Conservation (phyloP, 2,329 filamentous ascomycete species). For the Cladosporium cucumerinum region DNA sequence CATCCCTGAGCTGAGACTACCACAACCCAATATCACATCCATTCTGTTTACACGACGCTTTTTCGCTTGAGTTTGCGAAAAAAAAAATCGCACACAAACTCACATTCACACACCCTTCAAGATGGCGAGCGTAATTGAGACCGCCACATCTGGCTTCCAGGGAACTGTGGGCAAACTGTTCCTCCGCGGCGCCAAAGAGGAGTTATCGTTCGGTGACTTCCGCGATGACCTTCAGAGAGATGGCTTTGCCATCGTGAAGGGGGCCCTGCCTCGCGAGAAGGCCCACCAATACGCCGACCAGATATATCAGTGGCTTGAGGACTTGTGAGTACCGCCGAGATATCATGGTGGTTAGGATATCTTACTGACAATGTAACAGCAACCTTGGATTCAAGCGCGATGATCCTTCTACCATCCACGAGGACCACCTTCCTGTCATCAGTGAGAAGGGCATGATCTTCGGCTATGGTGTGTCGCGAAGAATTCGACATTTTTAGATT, state of each 20-base stretch:
- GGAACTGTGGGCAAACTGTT: not conserved
- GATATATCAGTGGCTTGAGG: conserved; percentile 34
- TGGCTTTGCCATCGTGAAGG: conserved; percentile 47
- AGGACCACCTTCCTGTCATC: conserved; percentile 38
- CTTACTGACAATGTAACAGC: conserved; percentile 20
- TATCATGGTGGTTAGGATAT: not conserved
- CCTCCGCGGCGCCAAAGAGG: conserved; percentile 5
- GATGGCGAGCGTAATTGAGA: not conserved
- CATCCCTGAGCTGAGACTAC: not conserved
- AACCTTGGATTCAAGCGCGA: conserved; percentile 38
- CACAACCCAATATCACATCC: not conserved
- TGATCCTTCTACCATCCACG: conserved; percentile 37
- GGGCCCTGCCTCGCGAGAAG: conserved; percentile 42
- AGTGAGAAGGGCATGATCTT: conserved; percentile 33
- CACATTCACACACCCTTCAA: not conserved
- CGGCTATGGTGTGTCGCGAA: conserved; percentile 26
- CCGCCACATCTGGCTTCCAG: not conserved
- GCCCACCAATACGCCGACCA: conserved; percentile 37
- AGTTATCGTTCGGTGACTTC: conserved; percentile 29
- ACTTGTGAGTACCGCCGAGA: conserved; percentile 27
- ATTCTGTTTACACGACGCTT: not conserved
- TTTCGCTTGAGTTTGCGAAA: not conserved
- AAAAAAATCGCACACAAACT: not conserved
- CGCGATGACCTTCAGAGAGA: conserved; percentile 37
- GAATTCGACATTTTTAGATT: too few relatives aligned